Conservation (phyloP, 2,329 filamentous ascomycete genomes). For the Xylaria sp. region DNA sequence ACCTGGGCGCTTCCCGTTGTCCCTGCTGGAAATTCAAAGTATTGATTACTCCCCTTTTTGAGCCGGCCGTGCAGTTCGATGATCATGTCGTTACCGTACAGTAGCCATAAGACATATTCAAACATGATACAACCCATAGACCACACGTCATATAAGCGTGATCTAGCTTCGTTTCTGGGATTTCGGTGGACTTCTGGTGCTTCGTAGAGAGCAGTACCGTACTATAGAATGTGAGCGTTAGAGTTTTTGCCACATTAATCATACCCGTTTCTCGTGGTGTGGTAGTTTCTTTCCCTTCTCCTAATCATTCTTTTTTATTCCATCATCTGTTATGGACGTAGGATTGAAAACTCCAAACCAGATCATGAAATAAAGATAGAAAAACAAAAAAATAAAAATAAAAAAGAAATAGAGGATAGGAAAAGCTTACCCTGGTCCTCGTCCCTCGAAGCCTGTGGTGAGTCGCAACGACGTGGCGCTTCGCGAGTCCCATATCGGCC, state of each 20-base stretch:
- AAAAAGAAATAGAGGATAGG: neutral
- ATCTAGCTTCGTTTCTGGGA: neutral
- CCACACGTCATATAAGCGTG: constrained; percentile 13
- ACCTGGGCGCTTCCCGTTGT: neutral
- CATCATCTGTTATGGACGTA: neutral
- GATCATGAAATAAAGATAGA: neutral
- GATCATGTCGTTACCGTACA: neutral
- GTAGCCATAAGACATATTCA: constrained; percentile 3
- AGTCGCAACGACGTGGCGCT: neutral
- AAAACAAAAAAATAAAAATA: neutral
- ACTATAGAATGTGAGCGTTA: neutral
- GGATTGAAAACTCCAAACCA: too few relatives aligned
- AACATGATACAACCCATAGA: constrained; percentile 5
- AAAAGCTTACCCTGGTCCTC: neutral
- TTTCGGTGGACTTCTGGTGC: constrained; percentile 1
- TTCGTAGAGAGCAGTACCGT: constrained; percentile 1
- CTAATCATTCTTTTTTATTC: neutral
- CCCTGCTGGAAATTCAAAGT: neutral
- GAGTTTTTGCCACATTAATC: neutral
- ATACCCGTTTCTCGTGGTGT: neutral
- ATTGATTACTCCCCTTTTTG: neutral
- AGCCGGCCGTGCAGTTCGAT: neutral
- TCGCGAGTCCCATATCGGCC: neutral
- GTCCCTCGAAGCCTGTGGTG: neutral
- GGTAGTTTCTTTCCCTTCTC: neutral